These are phyloP conservation scores for Lactuca sativa DNA, from an alignment of 129 eudicot species.

Conservation along the genomic window DNA sequence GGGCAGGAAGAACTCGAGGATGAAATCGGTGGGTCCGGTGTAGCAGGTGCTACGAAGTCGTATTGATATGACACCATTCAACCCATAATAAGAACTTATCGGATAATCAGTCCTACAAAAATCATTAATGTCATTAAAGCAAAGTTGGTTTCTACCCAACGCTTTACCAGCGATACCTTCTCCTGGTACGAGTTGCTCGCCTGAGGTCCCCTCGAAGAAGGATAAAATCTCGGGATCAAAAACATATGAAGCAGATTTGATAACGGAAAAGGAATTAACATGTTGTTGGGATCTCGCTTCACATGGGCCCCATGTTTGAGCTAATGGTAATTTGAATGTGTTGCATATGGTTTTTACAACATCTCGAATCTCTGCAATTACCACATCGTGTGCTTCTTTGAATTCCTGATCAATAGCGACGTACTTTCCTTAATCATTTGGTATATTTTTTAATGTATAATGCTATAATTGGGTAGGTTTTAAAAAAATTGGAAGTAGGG, in stretches of 20 bases:
- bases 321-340: slow-evolving; percentile 48
- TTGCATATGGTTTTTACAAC: slow-evolving; percentile 47
- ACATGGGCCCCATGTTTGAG: slow-evolving; percentile 60
- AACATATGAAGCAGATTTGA: slow-evolving; percentile 59
- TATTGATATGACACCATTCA: slow-evolving; percentile 47
- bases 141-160: slow-evolving; percentile 52
- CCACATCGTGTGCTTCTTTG: slow-evolving; percentile 30
- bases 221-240: slow-evolving; percentile 39
- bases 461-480: too few species aligned
- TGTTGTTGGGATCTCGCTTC: slow-evolving; percentile 26
- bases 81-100: slow-evolving; percentile 41
- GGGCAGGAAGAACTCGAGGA: slow-evolving; percentile 56
- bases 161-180: slow-evolving; percentile 72
- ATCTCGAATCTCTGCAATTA: slow-evolving; percentile 43
- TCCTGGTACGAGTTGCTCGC: slow-evolving; percentile 42
- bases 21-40: slow-evolving; percentile 40
- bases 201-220: slow-evolving; percentile 45
- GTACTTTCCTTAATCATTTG: too few species aligned
- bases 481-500: too few species aligned
- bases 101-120: slow-evolving; percentile 61
- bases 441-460: too few species aligned
- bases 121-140: slow-evolving; percentile 51
- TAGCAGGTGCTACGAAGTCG: slow-evolving; percentile 45
- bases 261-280: slow-evolving; percentile 29
- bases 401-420: slow-evolving; percentile 28